phyloP scores from a whole-genome alignment of 805 yeast species.

The Tetrapisispora pingtungensis region DNA sequence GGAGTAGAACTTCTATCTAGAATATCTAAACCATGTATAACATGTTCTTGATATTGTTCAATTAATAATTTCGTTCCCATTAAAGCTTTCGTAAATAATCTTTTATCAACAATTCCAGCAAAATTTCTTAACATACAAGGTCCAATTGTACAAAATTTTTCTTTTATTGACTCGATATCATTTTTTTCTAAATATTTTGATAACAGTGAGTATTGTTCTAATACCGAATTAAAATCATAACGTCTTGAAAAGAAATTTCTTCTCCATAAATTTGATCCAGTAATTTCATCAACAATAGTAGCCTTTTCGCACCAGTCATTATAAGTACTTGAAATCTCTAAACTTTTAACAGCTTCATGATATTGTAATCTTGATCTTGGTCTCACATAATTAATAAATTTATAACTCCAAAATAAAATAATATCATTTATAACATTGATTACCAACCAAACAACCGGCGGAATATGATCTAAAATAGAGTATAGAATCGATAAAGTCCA shows the following conservation, averaged over 20 bases:
- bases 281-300: slow-evolving; percentile 37
- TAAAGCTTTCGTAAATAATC: slow-evolving; percentile 69
- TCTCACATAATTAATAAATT: slow-evolving; percentile 19
- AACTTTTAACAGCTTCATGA: slow-evolving; percentile 37
- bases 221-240: slow-evolving; percentile 76
- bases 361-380: slow-evolving; percentile 25
- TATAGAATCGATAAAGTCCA: slow-evolving; percentile 21
- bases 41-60: slow-evolving; percentile 56
- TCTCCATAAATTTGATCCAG: slow-evolving; percentile 59
- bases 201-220: slow-evolving; percentile 58
- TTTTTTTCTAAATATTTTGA: slow-evolving; percentile 45
- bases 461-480: slow-evolving; percentile 30
- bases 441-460: slow-evolving; percentile 34
- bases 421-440: slow-evolving; percentile 35
- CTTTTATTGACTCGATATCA: slow-evolving; percentile 51
- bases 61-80: slow-evolving; percentile 83
- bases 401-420: slow-evolving; percentile 32
- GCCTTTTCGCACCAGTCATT: slow-evolving; percentile 62
- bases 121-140: slow-evolving; percentile 63
- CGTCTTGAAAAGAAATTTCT: slow-evolving; percentile 71
- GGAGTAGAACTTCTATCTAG: slow-evolving; percentile 43
- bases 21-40: slow-evolving; percentile 62
- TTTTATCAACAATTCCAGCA: slow-evolving; percentile 78
- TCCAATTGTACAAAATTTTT: slow-evolving; percentile 65
- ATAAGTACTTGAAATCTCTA: slow-evolving; percentile 45